Evolutionary conservation across 129 eudicot genomes (phyloP).

Genomic region (Artemisia tridentata): DNA sequence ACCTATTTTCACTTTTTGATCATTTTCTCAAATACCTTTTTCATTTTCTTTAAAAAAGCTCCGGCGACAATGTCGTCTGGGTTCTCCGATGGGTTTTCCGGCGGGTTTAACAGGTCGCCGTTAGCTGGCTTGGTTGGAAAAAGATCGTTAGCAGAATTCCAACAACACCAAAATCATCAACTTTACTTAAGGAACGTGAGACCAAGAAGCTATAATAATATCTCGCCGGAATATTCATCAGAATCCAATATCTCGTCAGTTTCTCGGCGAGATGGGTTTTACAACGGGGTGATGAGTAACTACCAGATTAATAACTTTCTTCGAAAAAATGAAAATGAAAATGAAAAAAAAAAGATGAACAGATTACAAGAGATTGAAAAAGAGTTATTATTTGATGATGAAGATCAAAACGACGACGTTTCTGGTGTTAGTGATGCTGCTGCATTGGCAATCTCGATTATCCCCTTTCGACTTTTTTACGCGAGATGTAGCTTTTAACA

Average conservation of each 20-base stretch:
- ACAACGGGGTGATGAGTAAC: slow-evolving; percentile 13
- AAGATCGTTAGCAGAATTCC: slow-evolving; percentile 67
- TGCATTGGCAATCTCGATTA: no score
- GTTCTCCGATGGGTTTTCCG: slow-evolving; percentile 52
- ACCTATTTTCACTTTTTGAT: slow-evolving; percentile 27
- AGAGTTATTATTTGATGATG: slow-evolving; percentile 58
- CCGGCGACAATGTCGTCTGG: slow-evolving; percentile 55
- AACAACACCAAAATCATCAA: slow-evolving; percentile 37
- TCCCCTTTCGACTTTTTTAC: no score
- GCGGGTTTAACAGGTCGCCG: slow-evolving; percentile 40
- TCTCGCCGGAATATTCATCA: slow-evolving; percentile 42
- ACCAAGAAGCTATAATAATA: slow-evolving; percentile 43
- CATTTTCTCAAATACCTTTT: slow-evolving; percentile 23
- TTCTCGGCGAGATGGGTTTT: slow-evolving; percentile 33
- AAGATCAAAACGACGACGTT: slow-evolving; percentile 34
- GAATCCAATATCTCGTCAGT: slow-evolving; percentile 26
- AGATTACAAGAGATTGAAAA: slow-evolving; percentile 68
- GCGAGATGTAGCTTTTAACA: no score
- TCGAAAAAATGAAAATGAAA: slow-evolving; percentile 26
- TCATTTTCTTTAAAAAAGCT: not conserved
- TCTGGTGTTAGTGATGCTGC: slow-evolving; percentile 65
- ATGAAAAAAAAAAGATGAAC: slow-evolving; percentile 50
- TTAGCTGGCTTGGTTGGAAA: slow-evolving; percentile 61
- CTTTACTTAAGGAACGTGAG: slow-evolving; percentile 56
- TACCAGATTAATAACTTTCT: slow-evolving; percentile 14